Percentiles rank a stretch among this genome's conserved stretches.
Conservation (phyloP, 768 basidiomycete genomes). For the Trametes coccinea region DNA sequence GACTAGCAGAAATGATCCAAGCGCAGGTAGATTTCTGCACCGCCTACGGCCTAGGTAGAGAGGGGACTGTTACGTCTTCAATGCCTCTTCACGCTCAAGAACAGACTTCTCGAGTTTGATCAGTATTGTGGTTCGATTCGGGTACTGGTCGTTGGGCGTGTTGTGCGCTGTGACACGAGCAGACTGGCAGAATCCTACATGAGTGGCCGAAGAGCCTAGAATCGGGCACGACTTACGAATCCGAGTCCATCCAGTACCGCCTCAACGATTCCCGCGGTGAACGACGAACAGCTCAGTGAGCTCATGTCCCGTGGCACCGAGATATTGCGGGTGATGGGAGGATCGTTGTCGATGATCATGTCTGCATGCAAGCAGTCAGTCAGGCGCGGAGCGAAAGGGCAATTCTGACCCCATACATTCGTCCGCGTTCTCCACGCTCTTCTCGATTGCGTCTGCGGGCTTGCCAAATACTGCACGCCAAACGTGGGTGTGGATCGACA, state of each 20-base stretch:
- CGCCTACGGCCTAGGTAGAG: too few relatives aligned
- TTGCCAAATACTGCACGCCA: conserved; percentile 95
- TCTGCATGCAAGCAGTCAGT: conserved; percentile 45
- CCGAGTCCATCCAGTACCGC: conserved; percentile 93
- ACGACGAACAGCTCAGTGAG: conserved; percentile 93
- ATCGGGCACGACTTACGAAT: conserved; percentile 65
- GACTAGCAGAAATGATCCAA: too few relatives aligned
- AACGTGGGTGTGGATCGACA: conserved; percentile 93
- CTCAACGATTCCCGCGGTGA: conserved; percentile 96
- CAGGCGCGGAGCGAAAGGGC: neutral
- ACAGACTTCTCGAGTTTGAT: conserved; percentile 95
- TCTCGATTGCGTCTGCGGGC: conserved; percentile 92
- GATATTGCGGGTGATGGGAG: conserved; percentile 86
- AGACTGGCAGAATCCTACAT: conserved; percentile 53
- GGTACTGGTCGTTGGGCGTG: conserved; percentile 78
- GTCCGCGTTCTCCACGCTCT: conserved; percentile 94
- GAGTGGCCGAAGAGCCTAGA: neutral
- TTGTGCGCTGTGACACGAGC: conserved; percentile 96
- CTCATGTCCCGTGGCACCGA: conserved; percentile 95
- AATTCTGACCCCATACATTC: conserved; percentile 64
- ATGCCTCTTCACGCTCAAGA: conserved; percentile 88
- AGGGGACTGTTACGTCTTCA: conserved; percentile 52
- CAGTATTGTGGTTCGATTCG: conserved; percentile 90
- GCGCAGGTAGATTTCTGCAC: too few relatives aligned
- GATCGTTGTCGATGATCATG: conserved; percentile 98